Evolutionary conservation across 805 yeast species (phyloP), one percentile per base, ranked within the genome.

Genomic region (Komagataella pseudopastoris): DNA sequence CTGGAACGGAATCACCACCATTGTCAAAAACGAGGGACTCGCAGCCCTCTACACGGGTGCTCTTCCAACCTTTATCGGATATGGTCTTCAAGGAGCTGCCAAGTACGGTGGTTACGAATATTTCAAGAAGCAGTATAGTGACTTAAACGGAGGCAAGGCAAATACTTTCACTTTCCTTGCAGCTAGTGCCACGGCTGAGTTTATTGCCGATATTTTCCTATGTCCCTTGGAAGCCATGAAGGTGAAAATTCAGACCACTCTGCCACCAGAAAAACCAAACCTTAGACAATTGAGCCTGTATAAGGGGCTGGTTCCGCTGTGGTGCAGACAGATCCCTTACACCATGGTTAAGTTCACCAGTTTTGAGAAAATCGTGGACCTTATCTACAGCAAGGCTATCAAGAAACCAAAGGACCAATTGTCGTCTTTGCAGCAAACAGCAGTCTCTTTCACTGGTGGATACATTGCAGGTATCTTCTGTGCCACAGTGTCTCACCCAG

Each of bases 271-370:
- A 51, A 72, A 77, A 44, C 81, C 84, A 4, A 44, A 18, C n/a
- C 23, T 44, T 17, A 44, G 23, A 44, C 16, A 44, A 10, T 55
- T 84, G 51, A 54, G 60, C 50, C 73, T 91, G 50, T 91, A 90
- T 72, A 85, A 86, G 63, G 98, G 98, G 51, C 70, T 91, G 51
- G 83, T 81, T 7, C 98, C 99, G 12, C 74, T 91, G 57, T 93
- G 98, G 98, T 79, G 82, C 53, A 84, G 98, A 72, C 99, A 91
- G 70, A 85, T 91, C 60, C 99, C 98, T n/a, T 91, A 91, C 73
- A 91, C 98, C 23, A 90, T 91, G 96, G 95, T 86, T 55, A 91
- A 93, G 71, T 93, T 91, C 68, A 91, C 97, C 6, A 78, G 95
- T 23, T 91, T 93, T 71, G 99, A 91, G 72, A 85, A 81, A 64